These are phyloP conservation scores for Brettanomyces bruxellensis DNA, from an alignment of 805 yeast genomes.

Conservation along the genomic window DNA sequence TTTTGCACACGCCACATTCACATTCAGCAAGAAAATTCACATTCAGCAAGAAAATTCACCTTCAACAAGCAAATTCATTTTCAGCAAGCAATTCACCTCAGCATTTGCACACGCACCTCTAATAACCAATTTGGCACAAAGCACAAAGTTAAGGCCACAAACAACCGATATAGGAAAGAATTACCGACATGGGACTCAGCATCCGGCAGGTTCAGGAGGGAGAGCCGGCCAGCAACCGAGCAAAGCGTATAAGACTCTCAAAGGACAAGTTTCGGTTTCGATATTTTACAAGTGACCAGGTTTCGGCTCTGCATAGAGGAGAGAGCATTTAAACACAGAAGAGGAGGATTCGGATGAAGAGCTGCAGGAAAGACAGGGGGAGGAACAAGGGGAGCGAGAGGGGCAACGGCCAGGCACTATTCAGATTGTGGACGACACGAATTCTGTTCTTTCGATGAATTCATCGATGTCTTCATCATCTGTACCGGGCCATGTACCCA, in stretches of 20 bases:
- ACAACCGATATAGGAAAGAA: too few relatives aligned
- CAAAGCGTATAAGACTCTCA: neutral
- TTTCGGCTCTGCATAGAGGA: neutral
- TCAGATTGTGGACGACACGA: neutral
- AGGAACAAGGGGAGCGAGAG: neutral
- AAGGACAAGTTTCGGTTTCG: neutral
- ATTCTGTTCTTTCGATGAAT: neutral
- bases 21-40: too few relatives aligned
- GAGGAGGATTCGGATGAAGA: neutral
- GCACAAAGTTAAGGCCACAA: neutral
- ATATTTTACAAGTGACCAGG: neutral
- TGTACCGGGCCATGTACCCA: neutral
- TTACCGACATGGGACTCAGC: neutral
- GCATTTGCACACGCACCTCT: too few relatives aligned
- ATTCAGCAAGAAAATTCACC: too few relatives aligned
- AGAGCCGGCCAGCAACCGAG: neutral
- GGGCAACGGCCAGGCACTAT: neutral
- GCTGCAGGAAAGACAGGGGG: neutral
- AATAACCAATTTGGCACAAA: too few relatives aligned
- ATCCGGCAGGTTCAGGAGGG: neutral
- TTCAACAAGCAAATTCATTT: too few relatives aligned
- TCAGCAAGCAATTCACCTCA: too few relatives aligned
- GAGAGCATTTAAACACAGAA: neutral
- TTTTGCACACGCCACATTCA: too few relatives aligned
- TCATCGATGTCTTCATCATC: neutral